These are phyloP conservation scores for Neofusicoccum sp. DNA, from an alignment of 2,329 filamentous ascomycete species.

Conservation along the genomic window DNA sequence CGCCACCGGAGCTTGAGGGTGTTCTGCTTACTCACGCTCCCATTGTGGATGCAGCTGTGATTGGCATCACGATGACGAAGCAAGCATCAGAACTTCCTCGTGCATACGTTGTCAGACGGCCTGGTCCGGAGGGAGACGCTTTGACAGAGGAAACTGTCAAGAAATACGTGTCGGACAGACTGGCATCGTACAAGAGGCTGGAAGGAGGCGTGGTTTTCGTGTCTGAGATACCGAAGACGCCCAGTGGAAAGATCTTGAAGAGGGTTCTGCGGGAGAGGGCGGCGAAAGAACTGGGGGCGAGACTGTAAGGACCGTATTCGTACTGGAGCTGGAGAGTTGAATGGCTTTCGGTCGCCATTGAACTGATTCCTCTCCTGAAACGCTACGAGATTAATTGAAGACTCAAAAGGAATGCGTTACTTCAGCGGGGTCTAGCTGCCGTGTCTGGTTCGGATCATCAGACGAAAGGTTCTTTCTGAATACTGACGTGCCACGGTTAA, in stretches of 20 bases:
- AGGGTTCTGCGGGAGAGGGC: conserved; percentile 46
- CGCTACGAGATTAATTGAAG: too few relatives aligned
- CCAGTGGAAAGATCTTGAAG: conserved; percentile 34
- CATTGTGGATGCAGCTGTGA: conserved; percentile 34
- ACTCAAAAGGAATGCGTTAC: too few relatives aligned
- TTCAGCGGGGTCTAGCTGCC: too few relatives aligned
- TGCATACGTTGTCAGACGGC: conserved; percentile 46
- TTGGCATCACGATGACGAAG: conserved; percentile 27
- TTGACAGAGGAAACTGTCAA: conserved; percentile 43
- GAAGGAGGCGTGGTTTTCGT: conserved; percentile 48
- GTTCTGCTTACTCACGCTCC: conserved; percentile 30
- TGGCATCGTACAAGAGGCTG: conserved; percentile 49
- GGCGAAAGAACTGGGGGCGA: conserved; percentile 40
- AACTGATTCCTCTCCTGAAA: too few relatives aligned
- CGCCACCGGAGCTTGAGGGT: conserved; percentile 37
- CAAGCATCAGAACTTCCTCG: conserved; percentile 42
- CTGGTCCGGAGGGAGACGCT: conserved; percentile 21
- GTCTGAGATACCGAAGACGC: conserved; percentile 32
- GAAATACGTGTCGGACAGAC: conserved; percentile 35
- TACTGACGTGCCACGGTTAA: too few relatives aligned
- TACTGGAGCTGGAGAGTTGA: too few relatives aligned
- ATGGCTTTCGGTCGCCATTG: too few relatives aligned
- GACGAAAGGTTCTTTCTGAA: too few relatives aligned
- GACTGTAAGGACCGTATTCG: conserved; percentile 23
- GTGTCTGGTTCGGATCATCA: too few relatives aligned